Evolutionary conservation across 148 eudicot species (phyloP), one percentile per base, ranked within the genome.

Genomic region (Bassia scoparia): DNA sequence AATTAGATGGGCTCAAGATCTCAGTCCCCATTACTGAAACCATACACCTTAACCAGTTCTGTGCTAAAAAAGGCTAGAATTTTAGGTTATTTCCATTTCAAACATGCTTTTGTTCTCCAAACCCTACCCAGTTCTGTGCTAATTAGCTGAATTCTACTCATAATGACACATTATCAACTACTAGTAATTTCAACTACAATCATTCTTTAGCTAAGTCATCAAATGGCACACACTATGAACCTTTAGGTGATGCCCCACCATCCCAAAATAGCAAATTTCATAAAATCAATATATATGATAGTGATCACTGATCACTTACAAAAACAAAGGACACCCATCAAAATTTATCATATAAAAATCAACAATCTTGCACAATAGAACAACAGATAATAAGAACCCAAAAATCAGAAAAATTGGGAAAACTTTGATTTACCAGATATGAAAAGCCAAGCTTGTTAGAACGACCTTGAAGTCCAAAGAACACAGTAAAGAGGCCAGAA

Each of bases 381-480:
- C 23, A 52, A n/a, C n/a, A n/a, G n/a, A n/a, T n/a, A n/a, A n/a
- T n/a, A 52, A 21, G 5, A 52, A 52, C 10, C 21, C 5, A 61
- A 66, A 33, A 18, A 46, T 29, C 21, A 65, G 11, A 3, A 69
- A 46, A 14, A 76, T 38, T 12, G 26, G 44, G 59, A 60, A 64
- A 70, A 71, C 56, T 49, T 67, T 59, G 12, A 48, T 44, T 78
- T 34, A 89, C 97, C 95, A 90, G 89, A 79, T 84, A 91, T 20
- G 98, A 87, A 21, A 90, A 84, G 3, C 84, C 88, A 69, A 89
- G 91, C 79, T 88, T 90, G 76, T 74, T 78, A 18, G 95, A 81
- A 66, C 90, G 95, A 33, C 87, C 89, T 85, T 80, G 84, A 78
- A 93, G 77, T 80, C 98, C 98, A 73, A 93, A 93, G 58, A 93